phyloP scores from a whole-genome alignment of 805 yeast genomes.

The Starmerella vaccinii region DNA sequence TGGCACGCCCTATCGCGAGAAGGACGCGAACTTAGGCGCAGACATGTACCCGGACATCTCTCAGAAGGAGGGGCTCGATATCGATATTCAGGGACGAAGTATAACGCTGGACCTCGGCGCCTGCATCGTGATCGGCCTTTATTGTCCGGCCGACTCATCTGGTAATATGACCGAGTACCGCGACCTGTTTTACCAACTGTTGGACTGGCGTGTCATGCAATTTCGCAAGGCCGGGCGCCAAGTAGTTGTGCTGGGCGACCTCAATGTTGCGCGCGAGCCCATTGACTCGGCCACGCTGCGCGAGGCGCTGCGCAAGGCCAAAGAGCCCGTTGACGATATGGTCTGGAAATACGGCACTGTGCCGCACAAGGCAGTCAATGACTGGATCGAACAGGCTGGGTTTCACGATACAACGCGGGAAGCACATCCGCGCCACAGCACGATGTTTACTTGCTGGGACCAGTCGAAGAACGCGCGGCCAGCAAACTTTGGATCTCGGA shows the following conservation, averaged over 20 bases:
- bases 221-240: slow-evolving; percentile 48
- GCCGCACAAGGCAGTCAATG: slow-evolving; percentile 40
- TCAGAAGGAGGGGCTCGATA: slow-evolving; percentile 46
- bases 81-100: slow-evolving; percentile 82
- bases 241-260: slow-evolving; percentile 78
- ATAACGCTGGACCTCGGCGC: slow-evolving; percentile 55
- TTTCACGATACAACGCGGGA: slow-evolving; percentile 35
- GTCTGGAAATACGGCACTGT: slow-evolving; percentile 36
- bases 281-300: slow-evolving; percentile 73
- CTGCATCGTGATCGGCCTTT: slow-evolving; percentile 43
- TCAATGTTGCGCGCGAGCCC: slow-evolving; percentile 69
- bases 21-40: not conserved
- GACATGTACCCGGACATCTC: slow-evolving; percentile 28
- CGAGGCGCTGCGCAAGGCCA: slow-evolving; percentile 35
- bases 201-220: slow-evolving; percentile 53
- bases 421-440: slow-evolving; percentile 45
- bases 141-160: slow-evolving; percentile 87
- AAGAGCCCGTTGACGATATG: slow-evolving; percentile 7
- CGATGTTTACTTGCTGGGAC: slow-evolving; percentile 89
- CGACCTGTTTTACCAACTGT: slow-evolving; percentile 46
- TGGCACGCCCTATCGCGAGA: slow-evolving; percentile 13
- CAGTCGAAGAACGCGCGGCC: slow-evolving; percentile 66
- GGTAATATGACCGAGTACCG: slow-evolving; percentile 53
- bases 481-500: slow-evolving; percentile 75
- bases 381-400: slow-evolving; percentile 34